A percentile compares a stretch with the other conserved stretches of the same genome.
phyloP scores from a whole-genome alignment of 176 grass and related monocot genomes.

The Carex littledalei region DNA sequence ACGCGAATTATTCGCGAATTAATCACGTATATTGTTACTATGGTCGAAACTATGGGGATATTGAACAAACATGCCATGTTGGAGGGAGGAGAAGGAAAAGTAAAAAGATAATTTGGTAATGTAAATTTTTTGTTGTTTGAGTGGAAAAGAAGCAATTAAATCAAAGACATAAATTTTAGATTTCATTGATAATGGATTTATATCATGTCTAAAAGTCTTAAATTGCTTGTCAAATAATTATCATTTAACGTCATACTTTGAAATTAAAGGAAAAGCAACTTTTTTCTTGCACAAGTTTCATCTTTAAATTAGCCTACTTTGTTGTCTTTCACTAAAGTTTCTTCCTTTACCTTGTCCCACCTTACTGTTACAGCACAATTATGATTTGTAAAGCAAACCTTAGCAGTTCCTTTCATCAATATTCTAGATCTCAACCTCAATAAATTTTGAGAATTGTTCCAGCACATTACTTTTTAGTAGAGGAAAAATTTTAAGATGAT shows the following conservation, averaged over 20 bases:
- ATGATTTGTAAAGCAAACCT: constrained; percentile 48
- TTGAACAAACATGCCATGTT: neutral
- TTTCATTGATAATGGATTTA: neutral
- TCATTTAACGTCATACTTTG: neutral
- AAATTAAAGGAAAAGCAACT: neutral
- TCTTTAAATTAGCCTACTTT: neutral
- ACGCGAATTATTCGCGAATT: too few species aligned
- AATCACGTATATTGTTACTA: too few species aligned
- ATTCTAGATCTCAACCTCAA: neutral
- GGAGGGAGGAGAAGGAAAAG: neutral
- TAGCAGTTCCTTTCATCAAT: constrained; percentile 46
- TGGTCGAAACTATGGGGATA: neutral
- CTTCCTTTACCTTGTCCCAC: constrained; percentile 33
- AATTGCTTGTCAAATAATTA: neutral
- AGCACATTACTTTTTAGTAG: too few species aligned
- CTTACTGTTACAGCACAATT: constrained; percentile 20
- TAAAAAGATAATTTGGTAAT: neutral
- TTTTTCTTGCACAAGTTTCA: constrained; percentile 5
- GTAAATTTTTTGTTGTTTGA: neutral
- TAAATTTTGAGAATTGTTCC: neutral
- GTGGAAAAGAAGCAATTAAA: neutral
- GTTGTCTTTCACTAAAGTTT: constrained; percentile 22
- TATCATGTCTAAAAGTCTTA: neutral
- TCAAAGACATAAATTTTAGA: neutral
- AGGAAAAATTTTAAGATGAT: too few species aligned